Evolutionary conservation across 1,284 basidiomycete species (phyloP).

Genomic region (Sporisorium exsertum): DNA sequence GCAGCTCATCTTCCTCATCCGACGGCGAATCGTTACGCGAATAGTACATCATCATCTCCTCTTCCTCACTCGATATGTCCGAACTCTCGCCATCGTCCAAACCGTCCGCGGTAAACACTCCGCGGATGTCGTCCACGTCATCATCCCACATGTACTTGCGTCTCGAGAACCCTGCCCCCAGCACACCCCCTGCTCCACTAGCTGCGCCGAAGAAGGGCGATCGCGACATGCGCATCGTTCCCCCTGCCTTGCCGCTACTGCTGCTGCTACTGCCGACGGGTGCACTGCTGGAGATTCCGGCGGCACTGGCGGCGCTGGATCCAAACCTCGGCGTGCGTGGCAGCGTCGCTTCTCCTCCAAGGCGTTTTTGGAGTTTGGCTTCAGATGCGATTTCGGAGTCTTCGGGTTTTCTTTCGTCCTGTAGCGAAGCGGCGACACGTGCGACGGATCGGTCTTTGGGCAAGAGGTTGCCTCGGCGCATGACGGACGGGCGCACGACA

Average conservation of each 20-base stretch:
- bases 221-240: conserved; percentile 11
- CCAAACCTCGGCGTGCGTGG: conserved; percentile 45
- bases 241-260: background rate
- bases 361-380: conserved; percentile 61
- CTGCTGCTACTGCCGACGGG: background rate
- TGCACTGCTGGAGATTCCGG: background rate
- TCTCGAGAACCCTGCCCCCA: conserved; percentile 11
- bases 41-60: conserved; percentile 49
- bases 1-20: conserved; percentile 33
- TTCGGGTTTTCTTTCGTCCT: conserved; percentile 58
- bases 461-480: conserved; percentile 38
- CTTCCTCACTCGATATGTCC: conserved; percentile 31
- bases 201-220: conserved; percentile 34
- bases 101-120: conserved; percentile 35
- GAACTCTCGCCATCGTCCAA: conserved; percentile 41
- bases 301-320: conserved; percentile 1
- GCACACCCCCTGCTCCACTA: background rate
- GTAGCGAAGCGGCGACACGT: conserved; percentile 61
- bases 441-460: conserved; percentile 55
- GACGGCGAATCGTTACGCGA: conserved; percentile 36
- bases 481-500: conserved; percentile 42
- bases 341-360: conserved; percentile 45
- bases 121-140: conserved; percentile 50
- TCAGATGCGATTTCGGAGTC: conserved; percentile 66
- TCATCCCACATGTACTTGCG: conserved; percentile 53